phyloP scores from a whole-genome alignment of 768 basidiomycete genomes.

The Tulasnella sp. region DNA sequence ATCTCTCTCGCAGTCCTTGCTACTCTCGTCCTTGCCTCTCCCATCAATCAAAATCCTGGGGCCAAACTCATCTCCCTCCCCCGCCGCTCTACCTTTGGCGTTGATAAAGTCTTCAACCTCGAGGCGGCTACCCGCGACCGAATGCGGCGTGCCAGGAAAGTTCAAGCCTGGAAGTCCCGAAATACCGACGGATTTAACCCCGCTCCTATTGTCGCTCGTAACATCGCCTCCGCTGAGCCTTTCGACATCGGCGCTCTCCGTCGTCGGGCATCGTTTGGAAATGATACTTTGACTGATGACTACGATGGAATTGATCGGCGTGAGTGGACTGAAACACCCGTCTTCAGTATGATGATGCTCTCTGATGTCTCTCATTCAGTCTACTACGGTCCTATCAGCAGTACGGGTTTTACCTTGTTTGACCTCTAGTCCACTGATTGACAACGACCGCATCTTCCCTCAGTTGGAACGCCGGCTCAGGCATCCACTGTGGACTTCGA shows the following conservation, averaged over 20 bases:
- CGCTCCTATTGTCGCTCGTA: neutral
- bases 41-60: neutral
- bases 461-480: slow-evolving; percentile 9
- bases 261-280: neutral
- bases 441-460: neutral
- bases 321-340: neutral
- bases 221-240: neutral
- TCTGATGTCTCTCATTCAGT: too few species aligned
- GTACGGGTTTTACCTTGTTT: neutral
- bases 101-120: neutral
- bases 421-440: neutral
- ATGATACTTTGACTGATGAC: neutral
- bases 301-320: neutral
- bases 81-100: neutral
- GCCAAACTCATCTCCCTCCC: neutral
- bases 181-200: neutral
- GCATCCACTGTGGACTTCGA: slow-evolving; percentile 14
- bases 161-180: neutral
- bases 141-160: too few species aligned
- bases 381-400: too few species aligned
- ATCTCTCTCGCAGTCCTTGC: neutral
- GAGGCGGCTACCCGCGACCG: neutral
- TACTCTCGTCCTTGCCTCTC: neutral
- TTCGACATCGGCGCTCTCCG: neutral
- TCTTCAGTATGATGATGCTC: neutral